Percentiles rank a stretch among this genome's conserved stretches.
These are phyloP conservation scores for Cryptococcus sp. DNA, from an alignment of 1,284 basidiomycete genomes.

Conservation along the genomic window DNA sequence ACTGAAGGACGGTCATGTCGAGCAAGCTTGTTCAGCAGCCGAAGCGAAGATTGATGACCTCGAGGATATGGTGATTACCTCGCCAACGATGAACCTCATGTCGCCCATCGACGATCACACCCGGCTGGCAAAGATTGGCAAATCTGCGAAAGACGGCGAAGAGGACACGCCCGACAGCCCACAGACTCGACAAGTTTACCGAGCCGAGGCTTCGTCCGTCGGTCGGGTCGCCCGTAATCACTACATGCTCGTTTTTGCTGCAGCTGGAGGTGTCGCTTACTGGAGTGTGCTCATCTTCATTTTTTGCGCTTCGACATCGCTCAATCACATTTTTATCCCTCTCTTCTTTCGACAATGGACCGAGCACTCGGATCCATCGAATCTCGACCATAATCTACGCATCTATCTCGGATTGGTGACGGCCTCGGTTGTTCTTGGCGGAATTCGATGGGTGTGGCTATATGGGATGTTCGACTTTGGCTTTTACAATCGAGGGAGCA, in stretches of 20 bases:
- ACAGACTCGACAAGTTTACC: conserved; percentile 54
- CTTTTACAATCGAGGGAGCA: conserved; percentile 56
- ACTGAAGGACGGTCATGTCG: conserved; percentile 50
- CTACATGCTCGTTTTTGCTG: conserved; percentile 36
- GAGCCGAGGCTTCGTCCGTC: conserved; percentile 64
- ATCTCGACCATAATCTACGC: conserved; percentile 31
- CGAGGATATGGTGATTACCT: not conserved
- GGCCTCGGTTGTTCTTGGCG: conserved; percentile 17
- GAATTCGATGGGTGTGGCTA: conserved; percentile 43
- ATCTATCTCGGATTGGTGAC: conserved; percentile 25
- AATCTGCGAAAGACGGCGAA: not conserved
- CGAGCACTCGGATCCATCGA: conserved; percentile 19
- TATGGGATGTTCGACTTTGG: conserved; percentile 49
- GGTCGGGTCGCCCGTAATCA: conserved; percentile 39
- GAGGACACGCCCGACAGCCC: not conserved
- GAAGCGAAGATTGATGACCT: conserved; percentile 3
- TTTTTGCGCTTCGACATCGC: conserved; percentile 20
- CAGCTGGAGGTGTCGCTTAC: conserved; percentile 44
- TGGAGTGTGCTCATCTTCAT: conserved; percentile 35
- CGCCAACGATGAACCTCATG: not conserved
- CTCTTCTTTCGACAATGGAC: conserved; percentile 39
- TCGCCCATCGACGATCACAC: not conserved
- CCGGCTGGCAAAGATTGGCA: not conserved
- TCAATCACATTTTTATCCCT: conserved; percentile 17
- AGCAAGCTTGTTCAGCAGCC: conserved; percentile 27